Evolutionary conservation across 2,329 filamentous ascomycete species (phyloP).

Genomic region (Colletotrichum sp.): DNA sequence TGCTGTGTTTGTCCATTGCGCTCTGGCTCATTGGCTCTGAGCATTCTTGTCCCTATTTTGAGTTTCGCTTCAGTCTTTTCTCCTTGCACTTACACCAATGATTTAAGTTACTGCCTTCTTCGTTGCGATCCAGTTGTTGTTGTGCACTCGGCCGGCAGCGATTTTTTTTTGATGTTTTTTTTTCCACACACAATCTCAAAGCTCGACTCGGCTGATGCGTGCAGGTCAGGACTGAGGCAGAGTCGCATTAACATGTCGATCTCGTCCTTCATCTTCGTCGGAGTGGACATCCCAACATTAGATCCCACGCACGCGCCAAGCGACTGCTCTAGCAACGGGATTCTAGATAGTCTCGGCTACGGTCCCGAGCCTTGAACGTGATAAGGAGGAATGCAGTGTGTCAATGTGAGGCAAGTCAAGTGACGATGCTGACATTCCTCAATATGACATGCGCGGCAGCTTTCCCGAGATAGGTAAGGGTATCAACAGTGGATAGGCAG

Average conservation of each 20-base stretch:
- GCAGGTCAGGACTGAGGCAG: not conserved
- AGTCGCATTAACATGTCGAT: not conserved
- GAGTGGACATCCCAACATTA: not conserved
- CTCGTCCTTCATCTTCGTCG: not conserved
- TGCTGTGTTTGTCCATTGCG: not conserved
- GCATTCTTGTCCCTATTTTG: not conserved
- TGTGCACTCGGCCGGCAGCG: not conserved
- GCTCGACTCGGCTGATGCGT: not conserved
- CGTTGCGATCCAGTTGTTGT: not conserved
- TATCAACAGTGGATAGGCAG: not conserved
- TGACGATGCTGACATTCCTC: constrained; percentile 6
- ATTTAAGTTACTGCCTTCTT: not conserved
- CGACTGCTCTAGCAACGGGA: not conserved
- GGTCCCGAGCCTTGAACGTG: not conserved
- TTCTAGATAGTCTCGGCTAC: not conserved
- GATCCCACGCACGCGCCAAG: not conserved
- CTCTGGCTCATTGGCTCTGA: not conserved
- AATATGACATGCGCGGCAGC: not conserved
- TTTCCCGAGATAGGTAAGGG: not conserved
- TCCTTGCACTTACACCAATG: not conserved
- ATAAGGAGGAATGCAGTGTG: not conserved
- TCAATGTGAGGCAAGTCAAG: not conserved
- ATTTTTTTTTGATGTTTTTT: not conserved
- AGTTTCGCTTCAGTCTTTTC: not conserved
- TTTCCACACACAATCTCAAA: not conserved